Percentiles rank a stretch among this genome's conserved stretches.
Conservation (phyloP, 352 stramenopile species). For the Lagenidium giganteum region DNA sequence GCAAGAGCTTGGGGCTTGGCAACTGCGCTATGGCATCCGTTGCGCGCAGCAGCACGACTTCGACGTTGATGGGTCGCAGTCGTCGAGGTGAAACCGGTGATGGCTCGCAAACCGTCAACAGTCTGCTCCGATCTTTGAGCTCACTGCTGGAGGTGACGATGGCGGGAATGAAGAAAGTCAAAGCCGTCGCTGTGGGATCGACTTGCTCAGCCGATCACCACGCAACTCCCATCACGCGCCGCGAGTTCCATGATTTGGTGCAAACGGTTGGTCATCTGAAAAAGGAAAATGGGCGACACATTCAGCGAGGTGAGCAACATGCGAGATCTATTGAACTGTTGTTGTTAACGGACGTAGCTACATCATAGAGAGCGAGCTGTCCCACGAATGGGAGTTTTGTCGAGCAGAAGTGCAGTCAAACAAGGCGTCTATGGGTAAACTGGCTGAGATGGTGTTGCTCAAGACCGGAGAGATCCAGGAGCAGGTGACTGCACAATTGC, state of each 20-base stretch:
- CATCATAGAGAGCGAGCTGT: too few relatives aligned
- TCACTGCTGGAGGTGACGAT: too few relatives aligned
- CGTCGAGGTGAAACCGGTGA: too few relatives aligned
- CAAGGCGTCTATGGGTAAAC: constrained; percentile 33
- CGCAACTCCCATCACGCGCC: constrained; percentile 40
- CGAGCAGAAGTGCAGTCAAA: constrained; percentile 36
- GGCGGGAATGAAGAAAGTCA: too few relatives aligned
- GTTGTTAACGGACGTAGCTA: too few relatives aligned
- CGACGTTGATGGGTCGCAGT: too few relatives aligned
- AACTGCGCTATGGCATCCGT: too few relatives aligned
- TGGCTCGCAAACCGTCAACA: too few relatives aligned
- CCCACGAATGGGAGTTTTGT: constrained; percentile 40
- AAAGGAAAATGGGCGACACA: constrained; percentile 35
- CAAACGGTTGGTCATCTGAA: constrained; percentile 33
- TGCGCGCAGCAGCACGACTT: too few relatives aligned
- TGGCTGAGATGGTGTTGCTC: constrained; percentile 40
- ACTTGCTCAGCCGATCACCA: constrained; percentile 11
- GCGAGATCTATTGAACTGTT: too few relatives aligned
- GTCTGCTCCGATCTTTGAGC: too few relatives aligned
- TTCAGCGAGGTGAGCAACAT: constrained; percentile 33
- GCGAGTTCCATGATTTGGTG: constrained; percentile 59
- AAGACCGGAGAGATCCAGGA: constrained; percentile 41
- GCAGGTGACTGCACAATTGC: constrained; percentile 27
- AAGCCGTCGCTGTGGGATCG: neutral
- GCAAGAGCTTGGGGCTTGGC: neutral